Conservation (phyloP, 2,329 filamentous ascomycete species). For the Pseudocercospora musae region DNA sequence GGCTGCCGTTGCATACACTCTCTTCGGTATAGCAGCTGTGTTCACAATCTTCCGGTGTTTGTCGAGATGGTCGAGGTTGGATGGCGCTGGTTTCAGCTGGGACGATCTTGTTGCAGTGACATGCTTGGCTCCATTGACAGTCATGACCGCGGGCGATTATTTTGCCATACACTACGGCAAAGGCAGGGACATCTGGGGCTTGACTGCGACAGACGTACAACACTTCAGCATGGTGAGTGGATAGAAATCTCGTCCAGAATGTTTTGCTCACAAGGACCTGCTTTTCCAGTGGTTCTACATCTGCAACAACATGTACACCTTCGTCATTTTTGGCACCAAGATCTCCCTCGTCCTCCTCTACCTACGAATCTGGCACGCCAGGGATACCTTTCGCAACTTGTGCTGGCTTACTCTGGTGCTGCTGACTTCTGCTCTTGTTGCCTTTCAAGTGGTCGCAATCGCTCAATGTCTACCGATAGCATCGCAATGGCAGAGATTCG, state of each 20-base stretch:
- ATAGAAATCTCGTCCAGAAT: neutral
- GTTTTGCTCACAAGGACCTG: neutral
- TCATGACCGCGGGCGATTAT: constrained; percentile 8
- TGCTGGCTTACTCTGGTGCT: constrained; percentile 7
- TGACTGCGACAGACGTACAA: neutral
- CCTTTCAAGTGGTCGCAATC: constrained; percentile 12
- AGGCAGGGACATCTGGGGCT: constrained; percentile 14
- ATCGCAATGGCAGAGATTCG: constrained; percentile 4
- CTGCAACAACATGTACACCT: constrained; percentile 9
- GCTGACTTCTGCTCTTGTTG: constrained; percentile 7
- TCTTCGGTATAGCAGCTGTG: constrained; percentile 11
- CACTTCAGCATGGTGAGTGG: constrained; percentile 13
- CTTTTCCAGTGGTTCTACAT: constrained; percentile 19
- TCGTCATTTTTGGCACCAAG: constrained; percentile 14
- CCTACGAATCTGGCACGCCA: constrained; percentile 12
- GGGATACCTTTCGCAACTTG: neutral
- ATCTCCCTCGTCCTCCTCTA: constrained; percentile 17
- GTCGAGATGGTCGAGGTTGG: constrained; percentile 5
- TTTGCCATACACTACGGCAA: constrained; percentile 12
- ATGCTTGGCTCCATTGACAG: constrained; percentile 4
- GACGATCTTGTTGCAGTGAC: constrained; percentile 10
- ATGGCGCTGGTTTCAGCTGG: constrained; percentile 3
- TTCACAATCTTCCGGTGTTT: constrained; percentile 5
- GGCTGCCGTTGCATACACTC: constrained; percentile 5
- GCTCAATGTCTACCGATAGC: constrained; percentile 6